phyloP scores from a whole-genome alignment of 1,139 yeast genomes.

The Lodderomyces orthopsilosis region DNA sequence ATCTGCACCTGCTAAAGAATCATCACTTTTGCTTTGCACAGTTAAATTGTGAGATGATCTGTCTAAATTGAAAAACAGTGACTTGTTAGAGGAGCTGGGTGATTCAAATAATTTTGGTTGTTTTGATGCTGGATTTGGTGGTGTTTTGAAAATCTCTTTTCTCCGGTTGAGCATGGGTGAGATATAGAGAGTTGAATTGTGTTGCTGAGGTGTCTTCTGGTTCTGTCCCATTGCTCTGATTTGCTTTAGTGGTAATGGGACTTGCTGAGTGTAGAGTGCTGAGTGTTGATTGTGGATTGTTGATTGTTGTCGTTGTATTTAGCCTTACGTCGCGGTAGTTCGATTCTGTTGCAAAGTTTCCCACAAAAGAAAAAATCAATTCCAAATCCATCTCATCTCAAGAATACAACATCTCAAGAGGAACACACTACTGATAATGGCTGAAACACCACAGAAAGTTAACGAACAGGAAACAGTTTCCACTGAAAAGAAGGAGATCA shows the following conservation, averaged over 20 bases:
- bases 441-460: background rate
- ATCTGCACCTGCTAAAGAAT: constrained; percentile 17
- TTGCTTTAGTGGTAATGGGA: background rate
- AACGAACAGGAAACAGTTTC: background rate
- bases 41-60: constrained; percentile 16
- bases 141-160: constrained; percentile 51
- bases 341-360: constrained; percentile 1
- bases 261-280: background rate
- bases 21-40: constrained; percentile 2
- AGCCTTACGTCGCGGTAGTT: background rate
- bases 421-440: background rate
- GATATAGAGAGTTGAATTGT: constrained; percentile 60
- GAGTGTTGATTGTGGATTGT: too few species aligned
- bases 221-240: constrained; percentile 25
- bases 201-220: constrained; percentile 44
- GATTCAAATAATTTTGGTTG: constrained; percentile 36
- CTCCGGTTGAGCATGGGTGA: constrained; percentile 56
- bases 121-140: constrained; percentile 45
- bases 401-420: constrained; percentile 1
- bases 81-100: constrained; percentile 37
- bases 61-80: constrained; percentile 39
- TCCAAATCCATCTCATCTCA: constrained; percentile 2
- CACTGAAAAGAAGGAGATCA: constrained; percentile 6
- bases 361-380: background rate
- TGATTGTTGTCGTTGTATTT: background rate